Percentiles rank a stretch among this genome's conserved stretches.
These are phyloP conservation scores for Ustilago bromivora DNA, from an alignment of 1,284 basidiomycete species.

Conservation along the genomic window DNA sequence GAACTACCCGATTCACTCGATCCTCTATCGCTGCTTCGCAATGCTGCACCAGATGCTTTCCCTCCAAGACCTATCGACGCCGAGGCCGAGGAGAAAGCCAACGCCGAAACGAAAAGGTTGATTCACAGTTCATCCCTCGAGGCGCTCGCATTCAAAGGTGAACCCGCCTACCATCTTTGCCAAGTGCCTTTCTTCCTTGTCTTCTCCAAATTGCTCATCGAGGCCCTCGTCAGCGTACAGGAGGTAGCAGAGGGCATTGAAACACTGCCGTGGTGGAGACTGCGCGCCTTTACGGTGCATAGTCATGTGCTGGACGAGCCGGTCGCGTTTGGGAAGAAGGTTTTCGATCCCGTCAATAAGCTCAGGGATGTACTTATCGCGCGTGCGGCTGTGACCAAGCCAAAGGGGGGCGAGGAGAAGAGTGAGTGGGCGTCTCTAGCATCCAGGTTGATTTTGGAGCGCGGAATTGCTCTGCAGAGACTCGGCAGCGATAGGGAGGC, in stretches of 20 bases:
- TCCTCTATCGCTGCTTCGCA: constrained; percentile 68
- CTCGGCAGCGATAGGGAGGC: constrained; percentile 82
- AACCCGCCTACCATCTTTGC: constrained; percentile 94
- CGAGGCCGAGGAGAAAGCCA: constrained; percentile 63
- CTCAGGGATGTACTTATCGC: constrained; percentile 70
- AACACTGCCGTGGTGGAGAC: constrained; percentile 76
- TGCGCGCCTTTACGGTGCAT: constrained; percentile 82
- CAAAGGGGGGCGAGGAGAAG: constrained; percentile 3
- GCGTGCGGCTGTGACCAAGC: constrained; percentile 62
- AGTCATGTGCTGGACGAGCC: constrained; percentile 88
- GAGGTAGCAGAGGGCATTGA: constrained; percentile 16
- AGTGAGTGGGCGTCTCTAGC: constrained; percentile 75
- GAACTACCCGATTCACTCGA: constrained; percentile 74
- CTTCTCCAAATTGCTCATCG: constrained; percentile 80
- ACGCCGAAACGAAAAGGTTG: constrained; percentile 26
- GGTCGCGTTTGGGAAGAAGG: constrained; percentile 75
- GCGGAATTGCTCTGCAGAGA: constrained; percentile 82
- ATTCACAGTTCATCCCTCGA: constrained; percentile 78
- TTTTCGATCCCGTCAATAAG: constrained; percentile 73
- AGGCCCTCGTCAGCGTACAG: constrained; percentile 66
- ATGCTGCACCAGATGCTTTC: constrained; percentile 68
- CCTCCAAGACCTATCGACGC: constrained; percentile 74
- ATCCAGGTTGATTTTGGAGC: constrained; percentile 81
- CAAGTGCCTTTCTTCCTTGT: constrained; percentile 79
- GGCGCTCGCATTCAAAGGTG: constrained; percentile 85